A percentile compares a stretch with the other conserved stretches of the same genome.
Conservation (phyloP, 768 basidiomycete species). For the Calocybe cyanea region DNA sequence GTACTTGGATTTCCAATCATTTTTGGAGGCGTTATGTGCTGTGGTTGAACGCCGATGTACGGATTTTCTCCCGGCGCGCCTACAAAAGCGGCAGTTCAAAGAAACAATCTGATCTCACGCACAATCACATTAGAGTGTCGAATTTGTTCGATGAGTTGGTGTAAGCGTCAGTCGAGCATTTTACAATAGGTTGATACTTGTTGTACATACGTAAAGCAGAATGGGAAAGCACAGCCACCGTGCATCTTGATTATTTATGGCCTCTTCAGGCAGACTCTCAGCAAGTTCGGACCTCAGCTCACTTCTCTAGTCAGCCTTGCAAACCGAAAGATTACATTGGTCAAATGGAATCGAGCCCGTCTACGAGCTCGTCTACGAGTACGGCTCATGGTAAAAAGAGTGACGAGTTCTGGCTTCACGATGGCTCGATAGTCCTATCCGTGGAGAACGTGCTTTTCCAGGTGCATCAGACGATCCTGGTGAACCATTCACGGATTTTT, state of each 20-base stretch:
- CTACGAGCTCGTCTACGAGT: neutral
- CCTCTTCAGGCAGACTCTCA: neutral
- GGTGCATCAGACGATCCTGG: slow-evolving; percentile 43
- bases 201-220: too few species aligned
- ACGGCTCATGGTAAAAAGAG: neutral
- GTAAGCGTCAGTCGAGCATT: too few species aligned
- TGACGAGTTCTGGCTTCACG: slow-evolving; percentile 40
- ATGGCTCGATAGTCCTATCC: slow-evolving; percentile 41
- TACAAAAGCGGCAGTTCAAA: too few species aligned
- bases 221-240: slow-evolving; percentile 3
- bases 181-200: too few species aligned
- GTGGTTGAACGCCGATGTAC: too few species aligned
- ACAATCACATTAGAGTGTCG: too few species aligned
- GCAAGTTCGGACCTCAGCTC: neutral
- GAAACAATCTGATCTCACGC: too few species aligned
- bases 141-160: too few species aligned
- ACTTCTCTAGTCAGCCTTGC: neutral
- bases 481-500: slow-evolving; percentile 63
- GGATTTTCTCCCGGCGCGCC: too few species aligned
- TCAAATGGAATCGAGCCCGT: neutral
- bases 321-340: too few species aligned
- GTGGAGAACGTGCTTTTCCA: slow-evolving; percentile 38
- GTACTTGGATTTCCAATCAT: too few species aligned
- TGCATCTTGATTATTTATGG: neutral
- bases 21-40: too few species aligned